Evolutionary conservation across 208 protist genomes (phyloP).

Genomic region (Kentomonas sorsogonicus): DNA sequence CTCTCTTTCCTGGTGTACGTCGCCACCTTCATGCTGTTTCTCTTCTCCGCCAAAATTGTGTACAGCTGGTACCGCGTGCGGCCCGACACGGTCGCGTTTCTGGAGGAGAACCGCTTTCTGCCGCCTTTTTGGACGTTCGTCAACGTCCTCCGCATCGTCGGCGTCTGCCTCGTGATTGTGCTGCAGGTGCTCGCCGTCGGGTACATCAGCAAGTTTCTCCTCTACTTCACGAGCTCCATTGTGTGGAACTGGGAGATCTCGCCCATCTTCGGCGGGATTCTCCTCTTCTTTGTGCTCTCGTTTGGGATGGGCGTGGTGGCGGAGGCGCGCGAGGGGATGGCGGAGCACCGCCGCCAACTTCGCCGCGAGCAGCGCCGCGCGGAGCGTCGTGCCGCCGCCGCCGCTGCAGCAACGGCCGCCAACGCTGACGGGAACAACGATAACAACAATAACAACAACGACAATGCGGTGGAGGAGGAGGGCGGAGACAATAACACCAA

Average conservation of each 20-base stretch:
- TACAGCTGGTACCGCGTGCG: constrained; percentile 57
- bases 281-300: constrained; percentile 28
- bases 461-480: background rate
- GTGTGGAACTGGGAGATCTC: constrained; percentile 76
- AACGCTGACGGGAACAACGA: background rate
- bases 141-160: constrained; percentile 28
- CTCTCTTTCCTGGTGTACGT: constrained; percentile 54
- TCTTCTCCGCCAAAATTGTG: constrained; percentile 42
- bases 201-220: constrained; percentile 53
- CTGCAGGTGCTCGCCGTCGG: constrained; percentile 50
- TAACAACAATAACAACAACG: background rate
- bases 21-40: constrained; percentile 30
- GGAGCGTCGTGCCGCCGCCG: background rate
- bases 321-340: background rate
- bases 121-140: constrained; percentile 55
- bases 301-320: constrained; percentile 11
- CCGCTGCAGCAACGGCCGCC: background rate
- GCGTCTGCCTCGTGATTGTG: constrained; percentile 25
- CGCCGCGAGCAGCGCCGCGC: background rate
- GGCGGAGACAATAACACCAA: background rate
- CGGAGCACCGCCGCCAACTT: background rate
- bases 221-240: constrained; percentile 49
- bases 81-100: constrained; percentile 40
- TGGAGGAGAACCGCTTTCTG: constrained; percentile 36
- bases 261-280: constrained; percentile 45